Conservation (phyloP, 352 stramenopile genomes). For the Globisporangium nunn region DNA sequence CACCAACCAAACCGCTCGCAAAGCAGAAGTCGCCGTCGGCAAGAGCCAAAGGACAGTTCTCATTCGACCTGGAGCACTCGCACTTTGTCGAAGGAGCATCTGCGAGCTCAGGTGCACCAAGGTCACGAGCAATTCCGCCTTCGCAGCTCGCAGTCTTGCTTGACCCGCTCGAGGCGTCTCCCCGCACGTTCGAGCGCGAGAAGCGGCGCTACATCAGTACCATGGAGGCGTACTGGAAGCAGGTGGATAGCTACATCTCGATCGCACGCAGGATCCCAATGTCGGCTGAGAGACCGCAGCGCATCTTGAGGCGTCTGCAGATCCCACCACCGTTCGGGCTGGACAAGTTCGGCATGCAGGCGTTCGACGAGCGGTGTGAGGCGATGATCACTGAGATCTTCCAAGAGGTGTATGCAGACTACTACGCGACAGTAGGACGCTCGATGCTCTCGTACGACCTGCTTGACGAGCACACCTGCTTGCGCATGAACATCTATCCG, state of each 20-base stretch:
- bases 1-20: conserved; percentile 28
- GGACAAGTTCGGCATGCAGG: conserved; percentile 29
- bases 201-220: conserved; percentile 69
- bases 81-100: background rate
- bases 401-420: conserved; percentile 70
- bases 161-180: conserved; percentile 45
- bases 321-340: conserved; percentile 50
- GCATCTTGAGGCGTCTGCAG: conserved; percentile 63
- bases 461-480: conserved; percentile 55
- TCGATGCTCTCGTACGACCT: conserved; percentile 88
- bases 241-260: conserved; percentile 64
- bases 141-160: conserved; percentile 23
- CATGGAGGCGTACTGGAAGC: conserved; percentile 77
- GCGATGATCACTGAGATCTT: conserved; percentile 64
- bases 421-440: conserved; percentile 68
- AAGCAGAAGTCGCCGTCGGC: conserved; percentile 5
- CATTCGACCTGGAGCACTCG: conserved; percentile 26
- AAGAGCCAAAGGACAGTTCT: conserved; percentile 25
- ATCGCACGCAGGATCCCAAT: conserved; percentile 53
- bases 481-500: conserved; percentile 79
- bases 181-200: conserved; percentile 71
- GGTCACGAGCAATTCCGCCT: conserved; percentile 8
- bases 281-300: conserved; percentile 42
- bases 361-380: conserved; percentile 62
- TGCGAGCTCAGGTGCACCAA: background rate